A percentile compares a stretch with the other conserved stretches of the same genome.
phyloP scores from a whole-genome alignment of 495 filamentous ascomycete species.

The Xylaria telfairii region DNA sequence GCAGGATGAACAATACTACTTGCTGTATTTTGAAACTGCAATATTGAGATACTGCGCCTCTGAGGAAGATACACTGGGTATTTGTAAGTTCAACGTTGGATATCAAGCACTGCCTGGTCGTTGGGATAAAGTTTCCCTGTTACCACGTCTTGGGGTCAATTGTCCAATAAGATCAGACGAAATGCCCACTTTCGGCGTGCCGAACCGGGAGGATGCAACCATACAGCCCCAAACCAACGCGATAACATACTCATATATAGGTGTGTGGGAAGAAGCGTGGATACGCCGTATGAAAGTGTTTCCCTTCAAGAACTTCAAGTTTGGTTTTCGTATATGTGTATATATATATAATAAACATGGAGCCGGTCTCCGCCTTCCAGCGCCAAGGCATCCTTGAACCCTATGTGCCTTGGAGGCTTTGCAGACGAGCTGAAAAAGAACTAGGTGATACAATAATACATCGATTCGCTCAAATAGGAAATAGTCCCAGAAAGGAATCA shows the following conservation, averaged over 20 bases:
- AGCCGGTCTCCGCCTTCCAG: neutral
- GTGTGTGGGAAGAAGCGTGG: neutral
- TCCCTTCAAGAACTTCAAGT: neutral
- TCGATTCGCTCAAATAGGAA: constrained; percentile 6
- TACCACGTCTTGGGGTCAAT: neutral
- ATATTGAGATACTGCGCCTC: constrained; percentile 7
- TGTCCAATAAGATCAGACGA: neutral
- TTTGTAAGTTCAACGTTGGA: neutral
- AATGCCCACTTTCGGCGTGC: neutral
- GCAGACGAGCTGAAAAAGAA: neutral
- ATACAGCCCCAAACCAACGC: neutral
- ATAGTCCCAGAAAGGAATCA: constrained; percentile 5
- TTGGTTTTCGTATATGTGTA: neutral
- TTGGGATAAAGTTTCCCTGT: constrained; percentile 18
- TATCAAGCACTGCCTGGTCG: constrained; percentile 10
- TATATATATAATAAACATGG: neutral
- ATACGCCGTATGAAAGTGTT: constrained; percentile 7
- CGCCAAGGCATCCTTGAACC: neutral
- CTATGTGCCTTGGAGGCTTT: neutral
- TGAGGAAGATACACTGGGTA: neutral
- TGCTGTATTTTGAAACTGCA: neutral
- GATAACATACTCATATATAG: neutral
- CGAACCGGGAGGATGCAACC: neutral
- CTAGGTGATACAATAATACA: constrained; percentile 5
- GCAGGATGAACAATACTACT: neutral